Conservation (phyloP, 192 early-diverging fungal genomes). For the Coemansia sp. region DNA sequence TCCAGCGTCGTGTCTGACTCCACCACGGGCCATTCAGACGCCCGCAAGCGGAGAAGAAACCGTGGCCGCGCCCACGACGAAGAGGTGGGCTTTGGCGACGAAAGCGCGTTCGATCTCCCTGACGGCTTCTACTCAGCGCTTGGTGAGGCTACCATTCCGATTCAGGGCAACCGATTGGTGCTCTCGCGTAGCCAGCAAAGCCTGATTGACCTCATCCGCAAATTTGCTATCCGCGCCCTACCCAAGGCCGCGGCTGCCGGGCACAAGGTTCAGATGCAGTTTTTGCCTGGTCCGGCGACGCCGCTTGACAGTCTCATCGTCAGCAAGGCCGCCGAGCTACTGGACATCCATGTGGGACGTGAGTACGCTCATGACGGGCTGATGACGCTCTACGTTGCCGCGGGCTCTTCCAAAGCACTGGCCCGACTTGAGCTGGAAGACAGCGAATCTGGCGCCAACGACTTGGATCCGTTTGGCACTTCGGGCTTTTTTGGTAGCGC, state of each 20-base stretch:
- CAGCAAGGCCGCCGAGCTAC: slow-evolving; percentile 27
- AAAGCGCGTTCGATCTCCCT: slow-evolving; percentile 13
- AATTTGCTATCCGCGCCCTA: slow-evolving; percentile 38
- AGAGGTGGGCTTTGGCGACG: slow-evolving; percentile 3
- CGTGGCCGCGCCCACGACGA: neutral
- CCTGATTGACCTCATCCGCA: slow-evolving; percentile 36
- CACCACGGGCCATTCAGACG: neutral
- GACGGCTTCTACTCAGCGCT: slow-evolving; percentile 22
- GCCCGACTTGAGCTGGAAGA: slow-evolving; percentile 49
- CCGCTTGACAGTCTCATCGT: slow-evolving; percentile 40
- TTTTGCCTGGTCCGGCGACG: slow-evolving; percentile 30
- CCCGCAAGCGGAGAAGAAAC: neutral
- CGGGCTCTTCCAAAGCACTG: slow-evolving; percentile 33
- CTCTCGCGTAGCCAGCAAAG: slow-evolving; percentile 38
- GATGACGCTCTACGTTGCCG: slow-evolving; percentile 43
- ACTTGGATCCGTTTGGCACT: neutral
- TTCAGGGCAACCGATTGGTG: slow-evolving; percentile 31
- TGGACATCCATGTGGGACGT: slow-evolving; percentile 41
- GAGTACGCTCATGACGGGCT: slow-evolving; percentile 42
- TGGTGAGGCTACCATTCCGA: slow-evolving; percentile 34
- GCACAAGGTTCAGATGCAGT: slow-evolving; percentile 46
- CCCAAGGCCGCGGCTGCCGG: slow-evolving; percentile 27
- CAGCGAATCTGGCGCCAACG: slow-evolving; percentile 17
- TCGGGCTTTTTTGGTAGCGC: slow-evolving; percentile 3
- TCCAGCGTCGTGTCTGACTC: slow-evolving; percentile 13